A percentile compares a stretch with the other conserved stretches of the same genome.
Conservation (phyloP, 257 asterid genomes). For the Solanum ahanhuiri region DNA sequence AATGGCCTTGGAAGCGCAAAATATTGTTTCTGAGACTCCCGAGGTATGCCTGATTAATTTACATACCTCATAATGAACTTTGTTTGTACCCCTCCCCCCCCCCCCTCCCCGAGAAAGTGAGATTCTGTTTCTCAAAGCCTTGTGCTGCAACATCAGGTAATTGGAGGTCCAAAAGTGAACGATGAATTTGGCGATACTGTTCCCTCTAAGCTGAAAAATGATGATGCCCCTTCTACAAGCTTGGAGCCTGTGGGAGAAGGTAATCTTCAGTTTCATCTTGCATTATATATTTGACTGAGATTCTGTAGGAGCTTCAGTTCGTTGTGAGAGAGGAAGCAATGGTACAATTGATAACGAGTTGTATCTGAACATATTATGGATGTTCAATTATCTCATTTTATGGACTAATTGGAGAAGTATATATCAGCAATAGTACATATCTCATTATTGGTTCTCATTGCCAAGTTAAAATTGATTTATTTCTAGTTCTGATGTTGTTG, state of each 20-base stretch:
- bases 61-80: not conserved
- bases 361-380: not conserved
- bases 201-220: slow-evolving; percentile 60
- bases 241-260: slow-evolving; percentile 44
- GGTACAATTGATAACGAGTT: not conserved
- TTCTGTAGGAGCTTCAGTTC: not conserved
- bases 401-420: not conserved
- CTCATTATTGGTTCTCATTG: not conserved
- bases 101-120: not conserved
- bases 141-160: slow-evolving; percentile 19
- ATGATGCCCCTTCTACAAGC: slow-evolving; percentile 19
- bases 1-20: slow-evolving; percentile 52
- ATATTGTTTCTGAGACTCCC: slow-evolving; percentile 37
- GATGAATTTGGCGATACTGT: slow-evolving; percentile 57
- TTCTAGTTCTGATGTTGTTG: not conserved
- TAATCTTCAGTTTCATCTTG: slow-evolving; percentile 11
- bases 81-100: not conserved
- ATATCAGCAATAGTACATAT: not conserved
- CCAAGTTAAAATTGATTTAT: not conserved
- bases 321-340: not conserved
- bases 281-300: not conserved
- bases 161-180: slow-evolving; percentile 31
- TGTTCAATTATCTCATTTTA: not conserved
- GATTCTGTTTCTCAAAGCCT: not conserved
- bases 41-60: slow-evolving; percentile 33